A percentile compares a stretch with the other conserved stretches of the same genome.
phyloP scores from a whole-genome alignment of 805 yeast genomes.

The Metschnikowia gelsemii region DNA sequence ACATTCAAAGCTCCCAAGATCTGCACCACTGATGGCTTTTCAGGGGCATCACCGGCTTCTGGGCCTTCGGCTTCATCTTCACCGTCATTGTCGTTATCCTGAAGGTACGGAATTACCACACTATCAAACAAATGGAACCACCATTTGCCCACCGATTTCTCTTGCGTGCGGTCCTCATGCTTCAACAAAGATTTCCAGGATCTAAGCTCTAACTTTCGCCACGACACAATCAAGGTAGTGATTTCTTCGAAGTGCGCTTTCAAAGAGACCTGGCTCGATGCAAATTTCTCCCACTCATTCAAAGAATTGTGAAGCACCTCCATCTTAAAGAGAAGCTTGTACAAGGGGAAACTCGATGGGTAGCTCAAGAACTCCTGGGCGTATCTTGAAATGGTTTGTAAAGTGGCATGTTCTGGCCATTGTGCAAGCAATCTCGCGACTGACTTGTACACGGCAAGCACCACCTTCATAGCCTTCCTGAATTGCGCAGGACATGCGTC shows the following conservation, averaged over 20 bases:
- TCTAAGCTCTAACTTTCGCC: slow-evolving; percentile 86
- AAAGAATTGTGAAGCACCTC: slow-evolving; percentile 84
- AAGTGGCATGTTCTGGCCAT: slow-evolving; percentile 96
- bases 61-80: slow-evolving; percentile 35
- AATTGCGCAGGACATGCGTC: slow-evolving; percentile 63
- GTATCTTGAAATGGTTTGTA: slow-evolving; percentile 63
- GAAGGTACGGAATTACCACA: slow-evolving; percentile 53
- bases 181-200: slow-evolving; percentile 80
- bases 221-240: slow-evolving; percentile 71
- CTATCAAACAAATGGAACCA: slow-evolving; percentile 90
- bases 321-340: slow-evolving; percentile 71
- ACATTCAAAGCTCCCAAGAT: slow-evolving; percentile 61
- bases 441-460: slow-evolving; percentile 28
- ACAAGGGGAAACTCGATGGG: slow-evolving; percentile 70
- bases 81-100: slow-evolving; percentile 8
- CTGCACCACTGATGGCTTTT: slow-evolving; percentile 20
- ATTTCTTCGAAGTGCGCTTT: slow-evolving; percentile 52
- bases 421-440: slow-evolving; percentile 50
- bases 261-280: slow-evolving; percentile 73
- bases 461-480: slow-evolving; percentile 52
- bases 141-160: slow-evolving; percentile 67
- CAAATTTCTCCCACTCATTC: slow-evolving; percentile 92
- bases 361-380: slow-evolving; percentile 63
- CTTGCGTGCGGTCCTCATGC: slow-evolving; percentile 54
- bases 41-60: no score